Evolutionary conservation across 768 basidiomycete genomes (phyloP).

Genomic region (Nevesoporus exiguus): DNA sequence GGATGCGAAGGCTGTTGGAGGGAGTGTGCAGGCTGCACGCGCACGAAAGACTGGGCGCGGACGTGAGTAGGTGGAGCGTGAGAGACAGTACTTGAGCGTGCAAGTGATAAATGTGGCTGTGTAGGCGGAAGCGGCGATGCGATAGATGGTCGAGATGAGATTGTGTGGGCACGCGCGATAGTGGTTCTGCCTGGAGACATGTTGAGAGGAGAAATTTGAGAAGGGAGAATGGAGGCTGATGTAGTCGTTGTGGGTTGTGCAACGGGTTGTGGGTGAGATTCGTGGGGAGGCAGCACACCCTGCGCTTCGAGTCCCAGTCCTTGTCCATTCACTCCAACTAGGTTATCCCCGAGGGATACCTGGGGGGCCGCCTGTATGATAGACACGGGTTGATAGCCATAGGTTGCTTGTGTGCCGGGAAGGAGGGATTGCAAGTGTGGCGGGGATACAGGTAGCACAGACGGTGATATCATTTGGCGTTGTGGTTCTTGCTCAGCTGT

Average conservation of each 20-base stretch:
- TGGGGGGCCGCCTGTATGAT: slow-evolving; percentile 15
- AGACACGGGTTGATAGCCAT: slow-evolving; percentile 21
- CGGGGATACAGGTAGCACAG: not conserved
- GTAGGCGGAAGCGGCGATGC: slow-evolving; percentile 9
- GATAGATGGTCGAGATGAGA: slow-evolving; percentile 21
- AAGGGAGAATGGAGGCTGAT: slow-evolving; percentile 15
- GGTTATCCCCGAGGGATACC: not conserved
- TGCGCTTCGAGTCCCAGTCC: slow-evolving; percentile 9
- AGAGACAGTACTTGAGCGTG: slow-evolving; percentile 22
- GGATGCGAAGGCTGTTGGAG: slow-evolving; percentile 9
- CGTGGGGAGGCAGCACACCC: slow-evolving; percentile 2
- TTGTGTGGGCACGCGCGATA: slow-evolving; percentile 29
- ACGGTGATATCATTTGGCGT: slow-evolving; percentile 14
- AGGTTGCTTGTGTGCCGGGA: slow-evolving; percentile 10
- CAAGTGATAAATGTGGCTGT: slow-evolving; percentile 20
- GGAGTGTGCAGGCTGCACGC: not conserved
- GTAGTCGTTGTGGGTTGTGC: slow-evolving; percentile 14
- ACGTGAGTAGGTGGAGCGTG: slow-evolving; percentile 10
- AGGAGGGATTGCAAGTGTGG: slow-evolving; percentile 13
- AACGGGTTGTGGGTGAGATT: slow-evolving; percentile 18
- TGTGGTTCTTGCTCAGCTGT: slow-evolving; percentile 12
- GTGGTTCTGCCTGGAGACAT: slow-evolving; percentile 15
- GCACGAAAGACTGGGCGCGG: slow-evolving; percentile 9
- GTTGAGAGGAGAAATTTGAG: slow-evolving; percentile 16
- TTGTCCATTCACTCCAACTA: slow-evolving; percentile 13